phyloP scores from a whole-genome alignment of 495 filamentous ascomycete genomes.

The Penicillium pancosmium region DNA sequence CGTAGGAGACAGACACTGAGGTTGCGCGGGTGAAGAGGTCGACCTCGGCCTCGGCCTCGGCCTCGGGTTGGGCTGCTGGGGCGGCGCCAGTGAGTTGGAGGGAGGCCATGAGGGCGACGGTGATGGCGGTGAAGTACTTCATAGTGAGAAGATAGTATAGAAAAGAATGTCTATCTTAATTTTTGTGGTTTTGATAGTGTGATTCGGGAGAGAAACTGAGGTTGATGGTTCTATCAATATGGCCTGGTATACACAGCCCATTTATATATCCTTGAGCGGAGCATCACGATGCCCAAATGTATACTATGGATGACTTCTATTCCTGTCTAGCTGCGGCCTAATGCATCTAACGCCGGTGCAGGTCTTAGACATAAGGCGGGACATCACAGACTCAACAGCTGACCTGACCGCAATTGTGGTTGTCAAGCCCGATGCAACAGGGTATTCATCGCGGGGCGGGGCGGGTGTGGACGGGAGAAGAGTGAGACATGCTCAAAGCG shows the following conservation, averaged over 20 bases:
- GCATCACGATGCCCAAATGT: background rate
- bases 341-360: slow-evolving; percentile 14
- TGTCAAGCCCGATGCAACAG: slow-evolving; percentile 9
- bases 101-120: slow-evolving; percentile 22
- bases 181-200: too few species aligned
- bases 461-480: slow-evolving; percentile 4
- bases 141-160: slow-evolving; percentile 11
- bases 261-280: slow-evolving; percentile 22
- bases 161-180: background rate
- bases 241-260: background rate
- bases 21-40: background rate
- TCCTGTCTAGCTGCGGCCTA: background rate
- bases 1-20: slow-evolving; percentile 40
- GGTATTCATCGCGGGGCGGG: slow-evolving; percentile 7
- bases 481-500: slow-evolving; percentile 18
- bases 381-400: background rate
- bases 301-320: background rate
- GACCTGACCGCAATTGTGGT: slow-evolving; percentile 5
- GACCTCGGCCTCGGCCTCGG: background rate
- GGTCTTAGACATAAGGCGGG: slow-evolving; percentile 25
- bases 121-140: slow-evolving; percentile 27
- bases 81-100: slow-evolving; percentile 21
- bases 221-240: background rate
- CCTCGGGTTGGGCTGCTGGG: slow-evolving; percentile 7
- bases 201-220: background rate